A percentile compares a stretch with the other conserved stretches of the same genome.
Evolutionary conservation across 2,329 filamentous ascomycete genomes (phyloP).

Genomic region (Fusarium secorum): DNA sequence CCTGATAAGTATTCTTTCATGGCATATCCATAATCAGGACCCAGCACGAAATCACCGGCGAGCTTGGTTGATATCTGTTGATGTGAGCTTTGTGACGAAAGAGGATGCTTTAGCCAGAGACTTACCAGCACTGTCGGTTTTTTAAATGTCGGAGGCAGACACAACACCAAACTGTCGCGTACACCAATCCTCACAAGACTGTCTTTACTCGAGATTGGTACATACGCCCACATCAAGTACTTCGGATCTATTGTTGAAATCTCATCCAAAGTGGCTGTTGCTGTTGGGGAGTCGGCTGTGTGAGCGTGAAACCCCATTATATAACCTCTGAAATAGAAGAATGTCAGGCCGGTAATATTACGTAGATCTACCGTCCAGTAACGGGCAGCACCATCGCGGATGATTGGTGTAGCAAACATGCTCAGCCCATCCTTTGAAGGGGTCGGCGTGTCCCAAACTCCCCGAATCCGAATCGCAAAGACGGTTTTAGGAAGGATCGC

Average conservation of each 20-base stretch:
- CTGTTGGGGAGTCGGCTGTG: neutral
- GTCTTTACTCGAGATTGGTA: neutral
- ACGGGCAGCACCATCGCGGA: neutral
- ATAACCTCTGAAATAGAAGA: neutral
- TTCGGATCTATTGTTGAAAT: neutral
- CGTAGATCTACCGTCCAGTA: neutral
- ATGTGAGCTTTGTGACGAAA: neutral
- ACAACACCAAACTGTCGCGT: neutral
- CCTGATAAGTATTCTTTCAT: neutral
- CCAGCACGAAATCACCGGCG: neutral
- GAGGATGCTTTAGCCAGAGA: neutral
- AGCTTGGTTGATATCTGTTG: neutral
- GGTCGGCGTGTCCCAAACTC: neutral
- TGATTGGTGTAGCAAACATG: accelerated
- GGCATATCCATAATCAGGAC: neutral
- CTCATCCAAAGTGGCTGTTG: neutral
- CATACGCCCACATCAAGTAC: neutral
- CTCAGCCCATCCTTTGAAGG: neutral
- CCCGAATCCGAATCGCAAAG: neutral
- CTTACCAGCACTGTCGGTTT: neutral
- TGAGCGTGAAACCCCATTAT: neutral
- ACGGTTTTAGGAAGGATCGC: neutral
- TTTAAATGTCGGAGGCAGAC: neutral
- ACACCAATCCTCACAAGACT: neutral
- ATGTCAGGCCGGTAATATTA: neutral